A percentile compares a stretch with the other conserved stretches of the same genome.
These are phyloP conservation scores for Bipolaris zeicola DNA, from an alignment of 2,329 filamentous ascomycete genomes.

Conservation along the genomic window DNA sequence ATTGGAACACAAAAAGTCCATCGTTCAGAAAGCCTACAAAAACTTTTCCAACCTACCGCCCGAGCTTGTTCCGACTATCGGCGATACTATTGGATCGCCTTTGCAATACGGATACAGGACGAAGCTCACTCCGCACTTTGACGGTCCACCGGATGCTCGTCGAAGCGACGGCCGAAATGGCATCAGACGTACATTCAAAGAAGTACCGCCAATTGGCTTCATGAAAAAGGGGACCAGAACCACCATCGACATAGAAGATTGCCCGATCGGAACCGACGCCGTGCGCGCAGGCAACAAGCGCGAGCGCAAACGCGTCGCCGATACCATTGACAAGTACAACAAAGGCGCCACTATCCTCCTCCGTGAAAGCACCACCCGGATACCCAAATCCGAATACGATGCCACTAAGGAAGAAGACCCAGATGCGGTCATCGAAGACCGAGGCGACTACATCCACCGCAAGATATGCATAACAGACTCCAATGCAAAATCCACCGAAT, in stretches of 20 bases:
- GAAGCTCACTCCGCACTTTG: constrained; percentile 96
- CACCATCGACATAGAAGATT: constrained; percentile 95
- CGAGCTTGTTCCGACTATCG: constrained; percentile 74
- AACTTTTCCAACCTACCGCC: constrained; percentile 87
- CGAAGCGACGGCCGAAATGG: constrained; percentile 56
- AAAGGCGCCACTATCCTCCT: constrained; percentile 87
- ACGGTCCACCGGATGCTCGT: constrained; percentile 67
- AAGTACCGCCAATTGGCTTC: constrained; percentile 84
- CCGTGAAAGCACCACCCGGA: constrained; percentile 79
- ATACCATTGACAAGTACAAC: constrained; percentile 72
- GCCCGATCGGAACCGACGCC: constrained; percentile 88
- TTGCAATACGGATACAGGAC: constrained; percentile 93
- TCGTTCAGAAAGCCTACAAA: constrained; percentile 88
- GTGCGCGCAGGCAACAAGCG: constrained; percentile 78
- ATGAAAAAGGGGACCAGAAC: constrained; percentile 80
- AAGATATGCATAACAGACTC: constrained; percentile 90
- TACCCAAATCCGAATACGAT: constrained; percentile 54
- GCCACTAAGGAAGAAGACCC: constrained; percentile 35
- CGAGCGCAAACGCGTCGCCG: constrained; percentile 76
- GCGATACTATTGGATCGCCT: constrained; percentile 87
- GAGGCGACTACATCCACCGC: constrained; percentile 69
- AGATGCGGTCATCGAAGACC: constrained; percentile 59
- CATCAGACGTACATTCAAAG: constrained; percentile 62
- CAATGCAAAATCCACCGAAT: constrained; percentile 83
- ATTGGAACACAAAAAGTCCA: constrained; percentile 78